A percentile compares a stretch with the other conserved stretches of the same genome.
These are phyloP conservation scores for Eucalyptus caleyi DNA, from an alignment of 345 rosid genomes.

Conservation along the genomic window DNA sequence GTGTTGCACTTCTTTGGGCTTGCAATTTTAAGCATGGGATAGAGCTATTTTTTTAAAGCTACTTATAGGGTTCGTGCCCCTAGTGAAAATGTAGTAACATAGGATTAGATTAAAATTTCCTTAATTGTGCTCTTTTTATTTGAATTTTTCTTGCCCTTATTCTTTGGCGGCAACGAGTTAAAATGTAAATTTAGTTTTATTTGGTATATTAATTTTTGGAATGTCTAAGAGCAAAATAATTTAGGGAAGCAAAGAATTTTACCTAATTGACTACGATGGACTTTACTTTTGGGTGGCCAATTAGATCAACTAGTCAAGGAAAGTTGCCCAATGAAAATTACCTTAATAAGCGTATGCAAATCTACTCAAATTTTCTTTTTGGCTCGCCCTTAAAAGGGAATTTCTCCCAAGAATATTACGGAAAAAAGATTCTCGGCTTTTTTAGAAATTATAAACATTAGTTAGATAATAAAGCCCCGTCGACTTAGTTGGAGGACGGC, in stretches of 20 bases:
- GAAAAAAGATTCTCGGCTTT: neutral
- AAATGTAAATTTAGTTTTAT: neutral
- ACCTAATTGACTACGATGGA: neutral
- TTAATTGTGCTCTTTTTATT: neutral
- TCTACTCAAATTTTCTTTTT: neutral
- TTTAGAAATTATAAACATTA: neutral
- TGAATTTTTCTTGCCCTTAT: neutral
- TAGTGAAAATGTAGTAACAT: neutral
- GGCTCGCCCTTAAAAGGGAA: neutral
- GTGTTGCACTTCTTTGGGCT: neutral
- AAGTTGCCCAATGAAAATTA: neutral
- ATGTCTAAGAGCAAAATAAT: neutral
- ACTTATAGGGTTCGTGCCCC: neutral
- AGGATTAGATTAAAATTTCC: neutral
- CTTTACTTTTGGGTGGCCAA: neutral
- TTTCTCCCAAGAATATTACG: neutral
- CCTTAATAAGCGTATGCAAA: neutral
- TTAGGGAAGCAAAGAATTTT: neutral
- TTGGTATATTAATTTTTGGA: neutral
- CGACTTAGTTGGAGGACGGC: neutral
- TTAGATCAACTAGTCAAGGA: neutral
- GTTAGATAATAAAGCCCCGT: neutral
- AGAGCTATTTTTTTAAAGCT: neutral
- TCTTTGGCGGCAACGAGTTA: neutral
- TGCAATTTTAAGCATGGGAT: neutral